Evolutionary conservation across 352 stramenopile species (phyloP), one percentile per base, ranked within the genome.

Genomic region (Phytophthora europaea): DNA sequence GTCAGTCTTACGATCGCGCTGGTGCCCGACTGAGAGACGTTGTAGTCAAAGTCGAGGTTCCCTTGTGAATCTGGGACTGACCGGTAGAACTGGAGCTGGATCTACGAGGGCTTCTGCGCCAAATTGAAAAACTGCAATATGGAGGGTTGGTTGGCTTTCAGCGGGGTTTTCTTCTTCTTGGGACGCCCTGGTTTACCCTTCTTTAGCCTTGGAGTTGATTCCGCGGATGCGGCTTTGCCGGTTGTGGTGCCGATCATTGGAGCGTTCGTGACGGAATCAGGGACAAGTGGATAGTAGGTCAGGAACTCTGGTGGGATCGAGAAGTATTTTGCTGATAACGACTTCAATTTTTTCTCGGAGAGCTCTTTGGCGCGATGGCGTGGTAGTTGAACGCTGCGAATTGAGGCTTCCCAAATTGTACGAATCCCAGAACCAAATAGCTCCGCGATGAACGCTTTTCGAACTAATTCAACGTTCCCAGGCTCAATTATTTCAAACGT

Each of bases 321-420:
- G 13, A 68, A 69, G 13, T 58, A 62, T 38, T 62, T 58, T 16
- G 62, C 53, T 8, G 62, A 56, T 1, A 69, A 12, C 4, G 62
- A 38, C 62, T 69, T 15, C 56, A 16, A 20, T 69, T 69, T 33
- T 58, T 58, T 33, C 59, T 7, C n/a, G n/a, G 59, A 43, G 4
- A 58, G 47, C 15, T 58, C 38, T 40, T 58, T 66, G 4, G 47
- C 33, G 9, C 31, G n/a, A n/a, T 66, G 51, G 3, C 62, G 62
- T 12, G 62, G 62, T 3, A 62, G 52, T 23, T 57, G 38, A 2
- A 51, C 23, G n/a, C 31, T 13, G 5, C 4, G 8, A 33, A 36
- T 16, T 1, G 62, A 67, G 15, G 61, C 51, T 28, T 69, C 53
- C 52, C 62, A 62, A 56, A 69, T 56, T 20, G 38, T 69, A 33